These are phyloP conservation scores for Neonectria punicea DNA, from an alignment of 2,329 filamentous ascomycete genomes.

Conservation along the genomic window DNA sequence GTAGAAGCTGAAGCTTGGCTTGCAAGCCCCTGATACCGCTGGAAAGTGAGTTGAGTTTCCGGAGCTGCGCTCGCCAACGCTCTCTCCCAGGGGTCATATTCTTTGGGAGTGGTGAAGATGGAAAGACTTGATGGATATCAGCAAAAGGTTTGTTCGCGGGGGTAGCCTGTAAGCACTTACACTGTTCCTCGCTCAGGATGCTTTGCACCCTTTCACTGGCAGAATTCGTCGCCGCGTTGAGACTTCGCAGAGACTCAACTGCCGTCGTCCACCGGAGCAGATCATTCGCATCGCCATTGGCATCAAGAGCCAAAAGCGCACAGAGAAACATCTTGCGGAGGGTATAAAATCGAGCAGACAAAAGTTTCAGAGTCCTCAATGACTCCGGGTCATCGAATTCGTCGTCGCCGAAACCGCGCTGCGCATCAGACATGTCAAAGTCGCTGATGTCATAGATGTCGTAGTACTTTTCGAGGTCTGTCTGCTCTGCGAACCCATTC, in stretches of 20 bases:
- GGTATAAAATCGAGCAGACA: slow-evolving; percentile 82
- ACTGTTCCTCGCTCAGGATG: slow-evolving; percentile 83
- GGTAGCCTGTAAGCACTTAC: slow-evolving; percentile 57
- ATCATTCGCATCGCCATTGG: slow-evolving; percentile 80
- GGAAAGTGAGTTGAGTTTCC: slow-evolving; percentile 88
- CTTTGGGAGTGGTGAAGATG: slow-evolving; percentile 66
- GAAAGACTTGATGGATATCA: slow-evolving; percentile 56
- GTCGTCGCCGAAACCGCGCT: slow-evolving; percentile 70
- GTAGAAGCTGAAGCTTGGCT: slow-evolving; percentile 90
- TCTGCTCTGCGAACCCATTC: slow-evolving; percentile 78
- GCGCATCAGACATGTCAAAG: slow-evolving; percentile 77
- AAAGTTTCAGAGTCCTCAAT: slow-evolving; percentile 81
- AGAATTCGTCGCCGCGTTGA: slow-evolving; percentile 70
- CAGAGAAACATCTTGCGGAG: slow-evolving; percentile 88
- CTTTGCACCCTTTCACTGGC: slow-evolving; percentile 74
- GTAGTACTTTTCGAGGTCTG: slow-evolving; percentile 90
- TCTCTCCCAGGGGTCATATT: slow-evolving; percentile 79
- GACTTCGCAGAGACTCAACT: slow-evolving; percentile 75
- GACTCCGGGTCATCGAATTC: slow-evolving; percentile 81
- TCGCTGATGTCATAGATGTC: slow-evolving; percentile 87
- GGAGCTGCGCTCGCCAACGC: slow-evolving; percentile 85
- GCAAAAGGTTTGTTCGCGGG: slow-evolving; percentile 18
- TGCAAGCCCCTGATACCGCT: slow-evolving; percentile 91
- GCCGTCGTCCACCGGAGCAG: slow-evolving; percentile 82
- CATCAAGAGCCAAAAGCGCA: slow-evolving; percentile 87